Conservation (phyloP, 805 yeast genomes). For the Candida ascalaphidarum region DNA sequence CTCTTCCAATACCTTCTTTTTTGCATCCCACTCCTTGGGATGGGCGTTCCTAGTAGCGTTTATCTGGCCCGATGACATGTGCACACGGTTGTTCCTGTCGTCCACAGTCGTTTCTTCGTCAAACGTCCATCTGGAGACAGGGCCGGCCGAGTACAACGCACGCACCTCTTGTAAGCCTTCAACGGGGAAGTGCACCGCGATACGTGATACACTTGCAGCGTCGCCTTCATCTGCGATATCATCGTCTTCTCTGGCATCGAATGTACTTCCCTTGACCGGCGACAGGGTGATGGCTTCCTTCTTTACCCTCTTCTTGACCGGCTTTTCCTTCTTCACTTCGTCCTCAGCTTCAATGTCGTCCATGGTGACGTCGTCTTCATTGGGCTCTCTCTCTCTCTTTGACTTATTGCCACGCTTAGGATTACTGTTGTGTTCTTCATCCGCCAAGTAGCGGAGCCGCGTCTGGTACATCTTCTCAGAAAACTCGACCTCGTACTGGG, state of each 20-base stretch:
- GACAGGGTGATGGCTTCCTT: slow-evolving; percentile 1
- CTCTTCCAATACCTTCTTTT: slow-evolving; percentile 17
- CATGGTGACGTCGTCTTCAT: too few species aligned
- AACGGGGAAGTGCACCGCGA: slow-evolving; percentile 15
- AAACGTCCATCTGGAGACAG: slow-evolving; percentile 5
- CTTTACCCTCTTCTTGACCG: slow-evolving; percentile 1
- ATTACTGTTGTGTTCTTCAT: slow-evolving; percentile 26
- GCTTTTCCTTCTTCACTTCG: slow-evolving; percentile 3
- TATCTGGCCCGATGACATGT: slow-evolving; percentile 18
- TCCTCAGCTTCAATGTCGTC: not conserved
- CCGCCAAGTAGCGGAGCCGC: slow-evolving; percentile 31
- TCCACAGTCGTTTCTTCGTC: slow-evolving; percentile 11
- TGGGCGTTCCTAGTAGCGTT: slow-evolving; percentile 14
- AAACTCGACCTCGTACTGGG: slow-evolving; percentile 39
- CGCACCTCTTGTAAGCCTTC: slow-evolving; percentile 8
- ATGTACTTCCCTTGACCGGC: too few species aligned
- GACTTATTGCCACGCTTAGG: slow-evolving; percentile 25
- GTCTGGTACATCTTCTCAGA: slow-evolving; percentile 40
- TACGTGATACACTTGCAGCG: not conserved
- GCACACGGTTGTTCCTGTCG: slow-evolving; percentile 11
- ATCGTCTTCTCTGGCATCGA: slow-evolving; percentile 3
- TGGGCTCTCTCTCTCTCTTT: slow-evolving; percentile 13
- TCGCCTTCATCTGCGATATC: slow-evolving; percentile 2
- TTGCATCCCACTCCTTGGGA: slow-evolving; percentile 17
- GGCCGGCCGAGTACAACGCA: slow-evolving; percentile 3